A percentile compares a stretch with the other conserved stretches of the same genome.
phyloP scores from a whole-genome alignment of 1,284 basidiomycete species.

The Grifola frondosa region DNA sequence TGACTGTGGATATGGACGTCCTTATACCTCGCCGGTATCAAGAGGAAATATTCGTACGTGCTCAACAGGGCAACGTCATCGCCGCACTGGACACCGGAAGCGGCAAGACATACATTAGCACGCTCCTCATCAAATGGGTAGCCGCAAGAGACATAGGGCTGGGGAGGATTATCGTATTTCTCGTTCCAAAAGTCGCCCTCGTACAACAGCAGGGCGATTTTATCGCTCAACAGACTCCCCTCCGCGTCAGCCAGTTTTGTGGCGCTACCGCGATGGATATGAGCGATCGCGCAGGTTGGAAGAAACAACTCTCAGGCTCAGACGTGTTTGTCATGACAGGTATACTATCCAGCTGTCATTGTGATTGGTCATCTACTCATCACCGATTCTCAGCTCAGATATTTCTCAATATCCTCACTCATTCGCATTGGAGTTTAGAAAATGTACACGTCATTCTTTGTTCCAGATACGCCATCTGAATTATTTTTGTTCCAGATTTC shows the following conservation, averaged over 20 bases:
- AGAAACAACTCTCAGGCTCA: constrained; percentile 52
- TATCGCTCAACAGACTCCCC: constrained; percentile 59
- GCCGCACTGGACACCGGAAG: constrained; percentile 77
- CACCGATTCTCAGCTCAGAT: constrained; percentile 62
- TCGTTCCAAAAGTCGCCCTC: constrained; percentile 80
- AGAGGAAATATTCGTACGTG: constrained; percentile 73
- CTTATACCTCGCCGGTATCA: constrained; percentile 58
- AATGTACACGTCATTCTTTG: constrained; percentile 40
- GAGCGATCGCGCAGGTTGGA: constrained; percentile 67
- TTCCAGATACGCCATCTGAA: not conserved
- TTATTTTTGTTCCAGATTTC: constrained; percentile 49
- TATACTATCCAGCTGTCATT: constrained; percentile 29
- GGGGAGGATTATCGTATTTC: constrained; percentile 62
- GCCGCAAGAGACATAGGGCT: constrained; percentile 45
- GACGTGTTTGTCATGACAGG: constrained; percentile 85
- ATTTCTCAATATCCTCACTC: constrained; percentile 73
- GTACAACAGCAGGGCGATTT: constrained; percentile 79
- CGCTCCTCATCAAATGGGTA: constrained; percentile 76
- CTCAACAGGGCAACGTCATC: constrained; percentile 72
- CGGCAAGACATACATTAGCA: constrained; percentile 82
- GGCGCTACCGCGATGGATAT: constrained; percentile 71
- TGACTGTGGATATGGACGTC: constrained; percentile 25
- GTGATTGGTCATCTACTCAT: not conserved
- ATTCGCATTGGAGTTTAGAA: constrained; percentile 74
- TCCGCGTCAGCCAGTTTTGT: constrained; percentile 65